phyloP scores from a whole-genome alignment of 495 filamentous ascomycete species.

The Evernia prunastri region DNA sequence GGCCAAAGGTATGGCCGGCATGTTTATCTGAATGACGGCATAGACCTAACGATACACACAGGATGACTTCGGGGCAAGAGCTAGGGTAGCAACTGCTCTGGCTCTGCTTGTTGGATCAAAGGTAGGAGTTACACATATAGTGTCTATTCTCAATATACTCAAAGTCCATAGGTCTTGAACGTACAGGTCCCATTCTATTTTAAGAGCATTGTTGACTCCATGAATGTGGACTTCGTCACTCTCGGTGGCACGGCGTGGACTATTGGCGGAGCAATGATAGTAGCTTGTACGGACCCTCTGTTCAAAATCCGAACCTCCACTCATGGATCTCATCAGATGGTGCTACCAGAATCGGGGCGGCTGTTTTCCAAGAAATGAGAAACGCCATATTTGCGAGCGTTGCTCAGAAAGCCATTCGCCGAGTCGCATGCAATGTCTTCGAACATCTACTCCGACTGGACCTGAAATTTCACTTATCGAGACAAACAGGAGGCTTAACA shows the following conservation, averaged over 20 bases:
- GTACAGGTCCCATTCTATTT: conserved; percentile 99
- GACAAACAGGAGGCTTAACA: conserved; percentile 90
- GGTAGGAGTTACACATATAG: conserved; percentile 32
- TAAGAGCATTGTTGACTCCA: conserved; percentile 91
- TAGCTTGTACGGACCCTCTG: conserved; percentile 58
- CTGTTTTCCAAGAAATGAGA: conserved; percentile 80
- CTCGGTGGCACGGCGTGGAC: conserved; percentile 81
- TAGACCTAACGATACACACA: conserved; percentile 22
- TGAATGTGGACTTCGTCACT: conserved; percentile 88
- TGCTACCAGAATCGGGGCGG: conserved; percentile 75
- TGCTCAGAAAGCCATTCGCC: conserved; percentile 90
- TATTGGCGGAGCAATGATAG: conserved; percentile 82
- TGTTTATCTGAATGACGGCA: background rate
- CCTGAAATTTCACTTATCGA: conserved; percentile 84
- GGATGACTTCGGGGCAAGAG: conserved; percentile 72
- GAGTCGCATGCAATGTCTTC: conserved; percentile 87
- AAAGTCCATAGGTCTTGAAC: conserved; percentile 61
- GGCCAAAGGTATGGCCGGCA: conserved; percentile 64
- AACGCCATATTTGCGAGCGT: conserved; percentile 97
- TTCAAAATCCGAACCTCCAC: background rate
- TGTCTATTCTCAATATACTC: background rate
- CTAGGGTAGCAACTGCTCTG: conserved; percentile 75
- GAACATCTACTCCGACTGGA: conserved; percentile 83
- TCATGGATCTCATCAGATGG: conserved; percentile 52
- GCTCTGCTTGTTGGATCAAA: conserved; percentile 83